Evolutionary conservation across 2,329 filamentous ascomycete species (phyloP).

Genomic region (Pleurostoma richardsiae): DNA sequence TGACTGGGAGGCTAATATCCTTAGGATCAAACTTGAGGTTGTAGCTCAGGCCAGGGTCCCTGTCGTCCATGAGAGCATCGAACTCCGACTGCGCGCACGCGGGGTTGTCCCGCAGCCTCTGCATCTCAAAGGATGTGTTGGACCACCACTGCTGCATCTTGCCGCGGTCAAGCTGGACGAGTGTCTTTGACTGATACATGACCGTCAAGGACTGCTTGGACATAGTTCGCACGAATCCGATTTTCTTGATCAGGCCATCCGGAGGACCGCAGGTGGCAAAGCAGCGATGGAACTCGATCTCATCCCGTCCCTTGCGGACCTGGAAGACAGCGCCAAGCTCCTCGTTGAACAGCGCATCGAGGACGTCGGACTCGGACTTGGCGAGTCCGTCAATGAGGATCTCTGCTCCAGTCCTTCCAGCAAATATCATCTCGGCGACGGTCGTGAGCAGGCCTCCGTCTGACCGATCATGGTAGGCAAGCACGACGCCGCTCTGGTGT

Average conservation of each 20-base stretch:
- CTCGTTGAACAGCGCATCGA: conserved; percentile 88
- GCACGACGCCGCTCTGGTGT: conserved; percentile 58
- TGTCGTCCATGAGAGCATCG: conserved; percentile 65
- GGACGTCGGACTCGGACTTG: conserved; percentile 57
- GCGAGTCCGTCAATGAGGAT: conserved; percentile 73
- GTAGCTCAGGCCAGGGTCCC: conserved; percentile 80
- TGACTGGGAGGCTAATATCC: conserved; percentile 69
- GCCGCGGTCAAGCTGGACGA: conserved; percentile 65
- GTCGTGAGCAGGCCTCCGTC: conserved; percentile 91
- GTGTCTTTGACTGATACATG: conserved; percentile 61
- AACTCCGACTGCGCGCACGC: conserved; percentile 81
- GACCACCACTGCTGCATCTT: conserved; percentile 86
- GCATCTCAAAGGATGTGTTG: conserved; percentile 84
- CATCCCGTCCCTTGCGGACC: conserved; percentile 70
- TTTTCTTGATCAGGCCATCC: conserved; percentile 73
- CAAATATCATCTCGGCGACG: conserved; percentile 96
- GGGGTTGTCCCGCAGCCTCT: conserved; percentile 84
- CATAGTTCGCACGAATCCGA: conserved; percentile 67
- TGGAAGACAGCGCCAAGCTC: conserved; percentile 97
- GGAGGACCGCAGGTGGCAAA: conserved; percentile 89
- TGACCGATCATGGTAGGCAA: conserved; percentile 92
- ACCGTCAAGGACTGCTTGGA: conserved; percentile 73
- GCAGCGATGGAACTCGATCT: conserved; percentile 79
- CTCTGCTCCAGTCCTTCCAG: conserved; percentile 82
- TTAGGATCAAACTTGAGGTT: conserved; percentile 75